A percentile compares a stretch with the other conserved stretches of the same genome.
phyloP scores from a whole-genome alignment of 148 eudicot genomes.

The Euryodendron excelsum region DNA sequence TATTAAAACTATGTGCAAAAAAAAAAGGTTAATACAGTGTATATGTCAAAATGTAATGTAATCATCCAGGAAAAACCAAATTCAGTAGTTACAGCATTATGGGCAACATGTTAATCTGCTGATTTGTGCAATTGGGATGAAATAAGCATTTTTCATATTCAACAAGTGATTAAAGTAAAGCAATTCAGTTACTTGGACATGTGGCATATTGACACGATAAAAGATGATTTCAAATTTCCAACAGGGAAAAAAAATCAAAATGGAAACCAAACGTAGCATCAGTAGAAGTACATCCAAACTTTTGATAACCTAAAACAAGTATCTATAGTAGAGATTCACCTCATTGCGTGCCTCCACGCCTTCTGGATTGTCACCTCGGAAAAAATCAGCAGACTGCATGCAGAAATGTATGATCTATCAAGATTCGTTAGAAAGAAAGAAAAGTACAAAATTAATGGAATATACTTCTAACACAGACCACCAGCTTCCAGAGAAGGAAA shows the following conservation, averaged over 20 bases:
- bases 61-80: not conserved
- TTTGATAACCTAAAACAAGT: not conserved
- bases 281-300: not conserved
- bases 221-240: slow-evolving; percentile 3
- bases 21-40: slow-evolving; percentile 28
- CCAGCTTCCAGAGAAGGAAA: not conserved
- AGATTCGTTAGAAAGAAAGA: not conserved
- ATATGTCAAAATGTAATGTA: slow-evolving; percentile 6
- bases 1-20: slow-evolving; percentile 44
- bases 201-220: not conserved
- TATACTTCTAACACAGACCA: not conserved
- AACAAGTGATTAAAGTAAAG: not conserved
- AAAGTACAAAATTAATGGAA: not conserved
- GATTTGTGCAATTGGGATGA: not conserved
- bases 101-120: slow-evolving; percentile 1
- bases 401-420: slow-evolving; percentile 19
- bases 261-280: not conserved
- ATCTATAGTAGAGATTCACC: slow-evolving; percentile 43
- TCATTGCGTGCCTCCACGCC: slow-evolving; percentile 98
- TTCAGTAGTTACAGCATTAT: not conserved
- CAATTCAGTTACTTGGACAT: not conserved
- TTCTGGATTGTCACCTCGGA: slow-evolving; percentile 94
- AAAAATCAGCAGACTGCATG: slow-evolving; percentile 87
- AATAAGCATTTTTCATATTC: not conserved
- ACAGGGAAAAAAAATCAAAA: not conserved